Evolutionary conservation across 129 eudicot species (phyloP), one percentile per base, ranked within the genome.

Genomic region (Helianthus tuberosus): DNA sequence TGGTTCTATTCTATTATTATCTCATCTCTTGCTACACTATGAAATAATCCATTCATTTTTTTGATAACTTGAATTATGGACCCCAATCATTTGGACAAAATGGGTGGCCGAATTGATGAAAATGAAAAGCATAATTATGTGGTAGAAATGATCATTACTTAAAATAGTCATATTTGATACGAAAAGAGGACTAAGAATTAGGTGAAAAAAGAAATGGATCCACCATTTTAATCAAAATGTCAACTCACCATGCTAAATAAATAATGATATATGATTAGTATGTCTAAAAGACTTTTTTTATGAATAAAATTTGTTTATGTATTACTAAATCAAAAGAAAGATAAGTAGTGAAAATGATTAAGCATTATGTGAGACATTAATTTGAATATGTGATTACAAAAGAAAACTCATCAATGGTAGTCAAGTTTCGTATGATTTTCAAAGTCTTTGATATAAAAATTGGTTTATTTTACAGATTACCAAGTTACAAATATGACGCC

Each of bases 31-130:
- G 72, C 35, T 51, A 64, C 53, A 35, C 23, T 49, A 36, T 35
- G 43, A 52, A 64, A 65, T 25, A n/a, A 29, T 48, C 36, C 49
- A n/a, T 27, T 27, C 32, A 27, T 27, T 27, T 27, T 12, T 71
- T 71, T 55, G 75, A 38, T 20, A 17, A 71, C 54, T 17, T 38
- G 65, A 54, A 15, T 32, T 69, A 6, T 69, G 14, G 60, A 51
- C 49, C 55, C 39, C 66, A 54, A 71, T 39, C 66, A 70, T 38
- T 38, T 71, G 52, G 75, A 71, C 53, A 55, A 54, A 39, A 16
- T 39, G 65, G 39, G 35, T 70, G 29, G 61, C 47, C n/a, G 11
- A 50, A n/a, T 10, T 50, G 61, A 38, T 39, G 44, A 32, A 9
- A 27, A 29, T 60, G 41, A 12, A 29, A 32, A 60, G 66, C 66